Conservation (phyloP, 148 eudicot genomes). For the Mesembryanthemum crystallinum region DNA sequence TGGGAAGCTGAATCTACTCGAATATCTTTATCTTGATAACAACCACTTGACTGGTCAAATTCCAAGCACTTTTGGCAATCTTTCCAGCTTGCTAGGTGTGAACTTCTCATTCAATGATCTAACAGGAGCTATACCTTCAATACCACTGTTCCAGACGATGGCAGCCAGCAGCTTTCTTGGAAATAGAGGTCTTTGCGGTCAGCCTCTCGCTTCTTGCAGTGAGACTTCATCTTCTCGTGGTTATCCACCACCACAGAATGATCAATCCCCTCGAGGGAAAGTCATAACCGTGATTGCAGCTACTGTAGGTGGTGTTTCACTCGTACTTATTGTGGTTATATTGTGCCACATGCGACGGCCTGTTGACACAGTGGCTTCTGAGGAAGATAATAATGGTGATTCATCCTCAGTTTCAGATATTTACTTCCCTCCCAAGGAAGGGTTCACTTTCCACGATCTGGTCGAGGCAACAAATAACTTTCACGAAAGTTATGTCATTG, state of each 20-base stretch:
- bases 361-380: conserved; percentile 45
- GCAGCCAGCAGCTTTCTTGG: conserved; percentile 61
- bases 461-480: conserved; percentile 79
- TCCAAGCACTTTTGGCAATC: conserved; percentile 71
- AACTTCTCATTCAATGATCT: conserved; percentile 82
- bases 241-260: conserved; percentile 23
- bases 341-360: conserved; percentile 63
- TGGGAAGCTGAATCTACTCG: conserved; percentile 75
- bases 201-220: conserved; percentile 54
- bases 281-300: conserved; percentile 53
- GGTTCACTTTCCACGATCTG: conserved; percentile 82
- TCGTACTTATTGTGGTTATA: conserved; percentile 57
- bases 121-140: conserved; percentile 72
- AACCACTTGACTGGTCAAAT: conserved; percentile 84
- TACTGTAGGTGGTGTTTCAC: conserved; percentile 76
- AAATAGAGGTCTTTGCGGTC: conserved; percentile 81
- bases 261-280: conserved; percentile 44
- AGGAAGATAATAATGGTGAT: conserved; percentile 41
- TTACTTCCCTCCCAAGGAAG: conserved; percentile 91
- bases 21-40: conserved; percentile 66
- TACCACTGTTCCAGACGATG: conserved; percentile 64
- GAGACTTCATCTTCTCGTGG: conserved; percentile 32
- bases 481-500: conserved; percentile 62
- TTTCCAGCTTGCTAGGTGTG: conserved; percentile 74
- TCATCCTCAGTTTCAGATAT: conserved; percentile 70